Conservation (phyloP, 768 basidiomycete genomes). For the Tylopilus vinaceipallidus region DNA sequence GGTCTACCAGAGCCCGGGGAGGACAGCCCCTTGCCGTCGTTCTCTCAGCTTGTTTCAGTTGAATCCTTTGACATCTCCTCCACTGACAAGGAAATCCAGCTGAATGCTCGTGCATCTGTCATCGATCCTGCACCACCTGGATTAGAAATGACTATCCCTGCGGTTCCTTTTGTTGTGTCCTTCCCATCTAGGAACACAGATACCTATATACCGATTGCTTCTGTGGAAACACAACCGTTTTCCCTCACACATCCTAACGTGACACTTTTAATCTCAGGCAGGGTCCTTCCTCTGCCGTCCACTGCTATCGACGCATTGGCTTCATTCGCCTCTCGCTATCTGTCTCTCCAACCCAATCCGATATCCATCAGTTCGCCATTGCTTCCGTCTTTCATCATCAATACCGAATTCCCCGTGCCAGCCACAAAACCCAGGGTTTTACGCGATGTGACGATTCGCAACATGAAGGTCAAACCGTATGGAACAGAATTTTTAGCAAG, state of each 20-base stretch:
- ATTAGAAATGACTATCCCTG: slow-evolving; percentile 50
- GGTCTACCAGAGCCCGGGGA: slow-evolving; percentile 62
- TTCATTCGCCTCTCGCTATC: slow-evolving; percentile 59
- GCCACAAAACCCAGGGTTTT: slow-evolving; percentile 63
- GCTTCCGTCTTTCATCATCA: slow-evolving; percentile 46
- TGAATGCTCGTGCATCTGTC: slow-evolving; percentile 55
- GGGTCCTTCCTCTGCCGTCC: slow-evolving; percentile 52
- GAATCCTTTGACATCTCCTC: slow-evolving; percentile 51
- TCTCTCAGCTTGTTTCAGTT: slow-evolving; percentile 60
- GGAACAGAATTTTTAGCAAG: slow-evolving; percentile 57
- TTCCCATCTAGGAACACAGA: slow-evolving; percentile 36
- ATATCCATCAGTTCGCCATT: slow-evolving; percentile 58
- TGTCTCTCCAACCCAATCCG: slow-evolving; percentile 54
- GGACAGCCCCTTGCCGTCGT: slow-evolving; percentile 48
- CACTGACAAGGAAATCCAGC: slow-evolving; percentile 33
- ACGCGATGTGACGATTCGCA: slow-evolving; percentile 66
- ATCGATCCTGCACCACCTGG: slow-evolving; percentile 54
- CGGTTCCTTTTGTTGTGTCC: slow-evolving; percentile 61
- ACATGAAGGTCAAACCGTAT: slow-evolving; percentile 66
- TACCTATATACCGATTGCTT: slow-evolving; percentile 46
- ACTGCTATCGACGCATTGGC: slow-evolving; percentile 46
- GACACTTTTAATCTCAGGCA: slow-evolving; percentile 54
- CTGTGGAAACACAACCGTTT: slow-evolving; percentile 55
- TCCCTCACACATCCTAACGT: slow-evolving; percentile 66
- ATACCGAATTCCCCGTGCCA: slow-evolving; percentile 63